Base-by-base conservation (phyloP, 257 asterid genomes). In the Fraxinus americana region DNA sequence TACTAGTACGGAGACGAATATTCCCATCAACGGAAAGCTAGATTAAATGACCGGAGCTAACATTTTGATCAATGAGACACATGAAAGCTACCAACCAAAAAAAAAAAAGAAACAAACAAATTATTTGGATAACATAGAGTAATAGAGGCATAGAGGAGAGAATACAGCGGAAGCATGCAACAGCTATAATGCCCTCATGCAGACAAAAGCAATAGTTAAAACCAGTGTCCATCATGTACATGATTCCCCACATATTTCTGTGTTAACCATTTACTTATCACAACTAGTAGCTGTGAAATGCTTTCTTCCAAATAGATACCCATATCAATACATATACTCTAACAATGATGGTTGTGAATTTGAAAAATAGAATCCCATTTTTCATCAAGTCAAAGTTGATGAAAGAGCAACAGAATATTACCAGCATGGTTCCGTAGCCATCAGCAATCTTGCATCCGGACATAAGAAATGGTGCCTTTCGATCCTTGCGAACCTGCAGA, bases 371-470 rank as follows among this genome's bases (percentile, higher is more conserved):
- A 48, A 48, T 48, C 4, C n/a, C 57, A 48, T 48, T 48, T 63
- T 12, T 2, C 23, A 29, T 21, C 71, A 69, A 77, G 72, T 71
- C 11, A 9, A 73, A 77, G 72, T 27, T 54, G 70, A 38, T 21
- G 71, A 65, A 70, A 70, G 71, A 81, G 74, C 78, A 23, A 12
- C 39, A 10, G 59, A 61, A 57, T n/a, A 39, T 85, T 89, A 95
- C 99, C 98, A 95, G 90, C 98, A 95, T 95, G 81, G 83, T 86
- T 39, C 98, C 99, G 79, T 93, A 93, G 25, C 99, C 99, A 86
- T 95, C 99, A 52, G 98, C 98, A 71, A 95, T 92, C 90, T 95
- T 95, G 90, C 98, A 93, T 63, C 99, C 99, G 7, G 99, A 89
- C 97, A 95, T 90, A 70, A 95, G 91, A 83, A 91, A 95, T 38